Conservation (phyloP, 2,329 filamentous ascomycete species). For the Cladosporium sp. region DNA sequence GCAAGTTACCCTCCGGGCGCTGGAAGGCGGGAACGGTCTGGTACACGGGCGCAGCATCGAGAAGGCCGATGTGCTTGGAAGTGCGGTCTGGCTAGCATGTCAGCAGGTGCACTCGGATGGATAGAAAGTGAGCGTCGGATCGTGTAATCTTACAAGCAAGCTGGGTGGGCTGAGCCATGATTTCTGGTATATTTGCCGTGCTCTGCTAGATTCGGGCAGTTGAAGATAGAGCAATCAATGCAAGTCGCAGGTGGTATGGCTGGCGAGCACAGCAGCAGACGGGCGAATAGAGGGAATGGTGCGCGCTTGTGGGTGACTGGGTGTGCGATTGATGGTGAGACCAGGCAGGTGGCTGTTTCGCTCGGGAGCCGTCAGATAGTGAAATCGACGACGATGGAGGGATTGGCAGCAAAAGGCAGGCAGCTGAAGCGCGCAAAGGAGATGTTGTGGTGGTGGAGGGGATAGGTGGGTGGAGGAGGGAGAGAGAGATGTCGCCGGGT, state of each 20-base stretch:
- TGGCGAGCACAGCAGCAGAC: background rate
- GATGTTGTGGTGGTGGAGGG: no score
- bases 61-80: conserved; percentile 90
- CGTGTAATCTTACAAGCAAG: conserved; percentile 75
- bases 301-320: conserved; percentile 10
- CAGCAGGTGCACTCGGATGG: conserved; percentile 7
- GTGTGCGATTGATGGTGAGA: background rate
- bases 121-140: background rate
- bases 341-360: conserved; percentile 11
- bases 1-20: conserved; percentile 85
- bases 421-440: conserved; percentile 13
- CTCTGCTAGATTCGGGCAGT: background rate
- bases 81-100: conserved; percentile 63
- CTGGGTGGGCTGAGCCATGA: conserved; percentile 86
- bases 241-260: background rate
- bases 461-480: no score
- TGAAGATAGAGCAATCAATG: background rate
- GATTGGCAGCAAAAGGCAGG: conserved; percentile 14
- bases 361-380: conserved; percentile 14
- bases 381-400: conserved; percentile 12
- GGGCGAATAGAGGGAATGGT: background rate
- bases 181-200: background rate
- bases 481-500: no score
- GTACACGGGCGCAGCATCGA: conserved; percentile 89
- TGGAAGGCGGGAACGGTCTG: conserved; percentile 75